Evolutionary conservation across 2,329 filamentous ascomycete genomes (phyloP).

Genomic region (Cryphonectria carpinicola): DNA sequence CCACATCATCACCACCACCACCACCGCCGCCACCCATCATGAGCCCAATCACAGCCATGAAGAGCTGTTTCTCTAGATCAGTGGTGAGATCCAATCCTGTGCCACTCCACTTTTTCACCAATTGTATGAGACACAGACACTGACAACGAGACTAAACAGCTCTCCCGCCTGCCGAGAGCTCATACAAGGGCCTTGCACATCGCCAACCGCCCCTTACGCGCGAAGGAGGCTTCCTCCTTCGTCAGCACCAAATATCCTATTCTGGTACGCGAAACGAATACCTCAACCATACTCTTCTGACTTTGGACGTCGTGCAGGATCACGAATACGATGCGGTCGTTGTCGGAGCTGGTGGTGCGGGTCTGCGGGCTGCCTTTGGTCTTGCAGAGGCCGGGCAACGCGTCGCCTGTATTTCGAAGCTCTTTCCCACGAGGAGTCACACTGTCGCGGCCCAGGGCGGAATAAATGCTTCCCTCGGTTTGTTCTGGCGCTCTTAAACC

Average conservation of each 20-base stretch:
- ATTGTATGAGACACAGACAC: too few relatives aligned
- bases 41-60: too few relatives aligned
- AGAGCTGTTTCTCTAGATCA: too few relatives aligned
- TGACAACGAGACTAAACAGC: too few relatives aligned
- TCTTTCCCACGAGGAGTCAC: conserved; percentile 84
- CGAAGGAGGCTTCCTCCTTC: conserved; percentile 89
- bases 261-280: conserved; percentile 61
- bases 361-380: conserved; percentile 82
- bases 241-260: conserved; percentile 91
- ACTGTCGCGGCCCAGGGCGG: conserved; percentile 83
- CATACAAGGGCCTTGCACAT: conserved; percentile 53
- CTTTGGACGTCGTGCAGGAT: conserved; percentile 58
- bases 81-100: too few relatives aligned
- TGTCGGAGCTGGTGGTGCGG: conserved; percentile 81
- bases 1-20: too few relatives aligned
- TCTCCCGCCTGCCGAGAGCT: conserved; percentile 15
- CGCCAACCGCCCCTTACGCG: conserved; percentile 81
- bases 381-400: conserved; percentile 85
- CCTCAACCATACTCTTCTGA: background rate
- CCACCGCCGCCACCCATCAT: too few relatives aligned
- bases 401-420: conserved; percentile 84
- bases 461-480: conserved; percentile 76
- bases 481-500: too few relatives aligned
- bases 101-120: too few relatives aligned
- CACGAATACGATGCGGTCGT: conserved; percentile 99